Evolutionary conservation across 441 rosid genomes (phyloP).

Genomic region (Pelargonium citronellum): DNA sequence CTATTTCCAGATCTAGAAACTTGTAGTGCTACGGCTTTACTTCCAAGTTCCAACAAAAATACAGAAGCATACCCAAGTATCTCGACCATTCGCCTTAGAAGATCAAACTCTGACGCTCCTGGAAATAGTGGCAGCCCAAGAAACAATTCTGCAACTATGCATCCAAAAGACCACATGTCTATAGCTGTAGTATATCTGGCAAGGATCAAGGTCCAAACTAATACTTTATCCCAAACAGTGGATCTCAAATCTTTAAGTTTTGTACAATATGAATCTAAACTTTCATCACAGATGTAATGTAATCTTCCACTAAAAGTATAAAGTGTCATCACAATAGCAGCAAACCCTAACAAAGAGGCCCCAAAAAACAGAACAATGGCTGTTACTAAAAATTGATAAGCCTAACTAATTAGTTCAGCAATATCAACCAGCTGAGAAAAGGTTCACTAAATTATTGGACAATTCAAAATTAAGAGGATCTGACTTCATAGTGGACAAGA

Average conservation of each 20-base stretch:
- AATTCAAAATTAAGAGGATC: constrained; percentile 1
- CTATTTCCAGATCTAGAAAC: constrained; percentile 10
- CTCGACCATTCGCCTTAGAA: constrained; percentile 82
- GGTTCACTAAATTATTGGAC: not conserved
- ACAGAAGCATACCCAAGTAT: constrained; percentile 72
- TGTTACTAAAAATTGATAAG: not conserved
- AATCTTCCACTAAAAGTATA: not conserved
- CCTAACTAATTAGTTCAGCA: not conserved
- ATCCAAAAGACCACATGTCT: constrained; percentile 99
- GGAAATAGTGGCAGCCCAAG: constrained; percentile 97
- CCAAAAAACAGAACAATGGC: constrained; percentile 1
- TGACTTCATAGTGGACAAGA: not conserved
- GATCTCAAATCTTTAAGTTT: not conserved
- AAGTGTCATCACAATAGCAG: not conserved
- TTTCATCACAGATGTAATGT: not conserved
- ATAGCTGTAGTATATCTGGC: constrained; percentile 90
- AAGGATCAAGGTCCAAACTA: constrained; percentile 42
- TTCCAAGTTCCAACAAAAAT: constrained; percentile 18
- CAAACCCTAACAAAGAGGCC: not conserved
- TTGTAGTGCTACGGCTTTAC: not conserved
- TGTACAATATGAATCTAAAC: not conserved
- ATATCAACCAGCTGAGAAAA: not conserved
- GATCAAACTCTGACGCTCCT: constrained; percentile 98
- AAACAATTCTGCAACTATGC: constrained; percentile 98
- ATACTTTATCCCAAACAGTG: not conserved